Conservation (phyloP, 768 basidiomycete genomes). For the Amanita muscaria region DNA sequence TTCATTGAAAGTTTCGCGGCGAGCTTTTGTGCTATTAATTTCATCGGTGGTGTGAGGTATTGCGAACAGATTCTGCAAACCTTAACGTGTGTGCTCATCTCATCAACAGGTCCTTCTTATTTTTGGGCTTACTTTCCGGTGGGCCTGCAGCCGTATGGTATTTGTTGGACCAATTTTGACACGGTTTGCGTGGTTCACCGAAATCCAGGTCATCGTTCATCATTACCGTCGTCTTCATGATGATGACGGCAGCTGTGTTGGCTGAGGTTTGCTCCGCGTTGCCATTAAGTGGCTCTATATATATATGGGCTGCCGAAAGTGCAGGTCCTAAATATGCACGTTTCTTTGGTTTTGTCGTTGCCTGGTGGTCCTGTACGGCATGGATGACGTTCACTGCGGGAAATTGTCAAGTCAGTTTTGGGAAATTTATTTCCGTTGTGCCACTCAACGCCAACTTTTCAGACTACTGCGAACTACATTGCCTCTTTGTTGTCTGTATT, state of each 20-base stretch:
- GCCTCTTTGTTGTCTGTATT: slow-evolving; percentile 78
- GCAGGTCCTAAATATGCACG: slow-evolving; percentile 82
- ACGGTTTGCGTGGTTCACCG: neutral
- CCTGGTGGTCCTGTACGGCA: slow-evolving; percentile 92
- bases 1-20: slow-evolving; percentile 80
- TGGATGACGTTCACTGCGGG: slow-evolving; percentile 93
- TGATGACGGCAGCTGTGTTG: slow-evolving; percentile 76
- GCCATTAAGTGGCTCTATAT: slow-evolving; percentile 84
- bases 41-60: slow-evolving; percentile 80
- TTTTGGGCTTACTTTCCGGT: slow-evolving; percentile 75
- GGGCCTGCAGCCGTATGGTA: slow-evolving; percentile 86
- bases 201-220: slow-evolving; percentile 69
- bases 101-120: slow-evolving; percentile 54
- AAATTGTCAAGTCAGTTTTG: slow-evolving; percentile 64
- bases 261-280: slow-evolving; percentile 90
- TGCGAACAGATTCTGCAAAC: slow-evolving; percentile 8
- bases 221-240: slow-evolving; percentile 79
- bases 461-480: slow-evolving; percentile 87
- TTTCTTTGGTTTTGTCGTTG: slow-evolving; percentile 83
- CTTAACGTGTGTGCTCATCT: neutral
- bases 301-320: slow-evolving; percentile 91
- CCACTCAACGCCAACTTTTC: slow-evolving; percentile 4
- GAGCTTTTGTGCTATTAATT: slow-evolving; percentile 84
- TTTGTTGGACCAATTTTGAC: slow-evolving; percentile 10
- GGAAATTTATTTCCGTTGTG: neutral